Evolutionary conservation across 768 basidiomycete species (phyloP).

Genomic region (Pholiota molesta): DNA sequence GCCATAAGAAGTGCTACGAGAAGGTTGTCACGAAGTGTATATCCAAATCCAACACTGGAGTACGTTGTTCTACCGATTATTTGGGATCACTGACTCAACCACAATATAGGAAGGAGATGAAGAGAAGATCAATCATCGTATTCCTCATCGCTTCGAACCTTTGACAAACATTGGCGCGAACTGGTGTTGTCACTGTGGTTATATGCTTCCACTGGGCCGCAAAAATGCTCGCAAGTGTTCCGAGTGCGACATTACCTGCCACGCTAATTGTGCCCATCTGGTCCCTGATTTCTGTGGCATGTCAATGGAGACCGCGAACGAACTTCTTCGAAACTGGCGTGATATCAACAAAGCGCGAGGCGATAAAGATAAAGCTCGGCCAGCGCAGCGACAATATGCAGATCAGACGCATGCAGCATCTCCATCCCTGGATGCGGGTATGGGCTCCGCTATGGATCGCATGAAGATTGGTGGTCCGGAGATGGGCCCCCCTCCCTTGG

Average conservation of each 20-base stretch:
- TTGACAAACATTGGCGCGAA: conserved; percentile 97
- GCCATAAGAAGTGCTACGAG: conserved; percentile 98
- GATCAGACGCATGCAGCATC: conserved; percentile 35
- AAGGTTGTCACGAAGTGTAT: conserved; percentile 99
- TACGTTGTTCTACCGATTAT: conserved; percentile 41
- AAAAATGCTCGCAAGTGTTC: conserved; percentile 97
- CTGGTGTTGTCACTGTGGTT: conserved; percentile 99
- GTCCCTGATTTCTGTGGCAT: conserved; percentile 99
- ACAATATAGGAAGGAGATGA: conserved; percentile 78
- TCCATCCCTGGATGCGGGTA: conserved; percentile 33
- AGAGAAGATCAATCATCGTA: conserved; percentile 99
- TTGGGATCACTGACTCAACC: conserved; percentile 7
- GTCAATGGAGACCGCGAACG: conserved; percentile 99
- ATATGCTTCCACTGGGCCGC: conserved; percentile 94
- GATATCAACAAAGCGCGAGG: conserved; percentile 82
- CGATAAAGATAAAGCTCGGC: conserved; percentile 45
- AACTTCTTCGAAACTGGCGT: conserved; percentile 85
- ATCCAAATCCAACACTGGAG: conserved; percentile 93
- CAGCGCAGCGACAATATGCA: conserved; percentile 36
- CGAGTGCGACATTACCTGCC: conserved; percentile 96
- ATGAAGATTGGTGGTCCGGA: conserved; percentile 49
- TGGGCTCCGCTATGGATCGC: conserved; percentile 42
- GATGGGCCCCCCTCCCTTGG: conserved; percentile 31
- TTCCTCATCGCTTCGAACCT: conserved; percentile 97
- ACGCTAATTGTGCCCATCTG: conserved; percentile 95